Conservation (phyloP, 179 eudicot species). For the Beta lomatogona region DNA sequence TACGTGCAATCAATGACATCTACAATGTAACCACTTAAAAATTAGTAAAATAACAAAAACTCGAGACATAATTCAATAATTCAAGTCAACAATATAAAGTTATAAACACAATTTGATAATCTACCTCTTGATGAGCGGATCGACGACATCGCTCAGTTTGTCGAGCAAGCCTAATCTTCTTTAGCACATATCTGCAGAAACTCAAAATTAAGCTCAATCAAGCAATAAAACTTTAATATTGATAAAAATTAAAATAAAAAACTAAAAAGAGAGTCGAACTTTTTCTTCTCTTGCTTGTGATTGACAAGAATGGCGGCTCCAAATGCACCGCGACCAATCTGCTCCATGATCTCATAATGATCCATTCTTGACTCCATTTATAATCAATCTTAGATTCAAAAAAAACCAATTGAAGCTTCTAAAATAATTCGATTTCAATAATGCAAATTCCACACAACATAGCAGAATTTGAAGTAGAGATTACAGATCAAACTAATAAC, state of each 20-base stretch:
- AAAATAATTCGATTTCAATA: not conserved
- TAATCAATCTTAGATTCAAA: not conserved
- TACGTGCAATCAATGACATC: conserved; percentile 94
- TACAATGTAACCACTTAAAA: conserved; percentile 26
- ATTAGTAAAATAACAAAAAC: conserved; percentile 5
- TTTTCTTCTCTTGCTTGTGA: conserved; percentile 84
- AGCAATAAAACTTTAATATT: not conserved
- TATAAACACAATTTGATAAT: not conserved
- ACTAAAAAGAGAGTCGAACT: conserved; percentile 34
- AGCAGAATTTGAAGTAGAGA: not conserved
- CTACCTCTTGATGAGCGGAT: conserved; percentile 98
- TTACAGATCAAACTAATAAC: not conserved
- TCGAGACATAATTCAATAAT: not conserved
- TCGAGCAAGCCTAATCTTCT: conserved; percentile 96
- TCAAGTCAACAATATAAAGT: too few relatives aligned
- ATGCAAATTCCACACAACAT: not conserved
- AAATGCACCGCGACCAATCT: conserved; percentile 97
- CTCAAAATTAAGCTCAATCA: not conserved
- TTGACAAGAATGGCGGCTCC: conserved; percentile 96
- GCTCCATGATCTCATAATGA: conserved; percentile 99
- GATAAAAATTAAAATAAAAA: not conserved
- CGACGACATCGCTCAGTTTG: conserved; percentile 97
- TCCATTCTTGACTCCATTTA: conserved; percentile 89
- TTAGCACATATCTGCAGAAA: conserved; percentile 72
- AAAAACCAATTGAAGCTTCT: not conserved